Conservation (phyloP, 768 basidiomycete genomes). For the Termitomyces sp. region DNA sequence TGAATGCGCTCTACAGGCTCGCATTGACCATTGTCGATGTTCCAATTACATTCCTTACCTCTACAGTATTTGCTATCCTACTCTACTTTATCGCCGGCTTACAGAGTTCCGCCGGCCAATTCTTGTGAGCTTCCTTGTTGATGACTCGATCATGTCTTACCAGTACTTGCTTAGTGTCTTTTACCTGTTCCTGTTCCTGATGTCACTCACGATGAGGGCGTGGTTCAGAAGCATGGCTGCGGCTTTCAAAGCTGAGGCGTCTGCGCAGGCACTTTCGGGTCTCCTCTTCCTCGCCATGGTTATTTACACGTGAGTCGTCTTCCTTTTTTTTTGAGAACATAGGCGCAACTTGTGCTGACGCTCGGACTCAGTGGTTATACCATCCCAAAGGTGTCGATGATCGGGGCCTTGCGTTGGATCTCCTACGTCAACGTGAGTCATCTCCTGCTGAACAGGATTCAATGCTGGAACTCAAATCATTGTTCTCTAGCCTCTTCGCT, state of each 20-base stretch:
- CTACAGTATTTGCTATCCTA: conserved; percentile 44
- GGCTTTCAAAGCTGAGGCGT: conserved; percentile 54
- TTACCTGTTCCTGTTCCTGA: conserved; percentile 55
- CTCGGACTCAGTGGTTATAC: conserved; percentile 41
- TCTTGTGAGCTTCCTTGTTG: conserved; percentile 48
- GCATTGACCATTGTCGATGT: conserved; percentile 62
- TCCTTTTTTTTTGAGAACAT: neutral
- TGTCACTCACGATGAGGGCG: conserved; percentile 67
- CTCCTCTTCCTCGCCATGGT: conserved; percentile 50
- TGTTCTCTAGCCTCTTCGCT: conserved; percentile 55
- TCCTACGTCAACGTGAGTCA: conserved; percentile 55
- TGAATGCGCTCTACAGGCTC: conserved; percentile 33
- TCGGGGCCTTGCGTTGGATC: conserved; percentile 69
- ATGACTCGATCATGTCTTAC: neutral
- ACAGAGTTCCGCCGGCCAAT: conserved; percentile 54
- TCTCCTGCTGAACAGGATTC: too few relatives aligned
- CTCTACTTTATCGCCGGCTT: conserved; percentile 65
- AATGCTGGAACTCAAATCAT: neutral
- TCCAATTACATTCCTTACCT: conserved; percentile 51
- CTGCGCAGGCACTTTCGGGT: conserved; percentile 54
- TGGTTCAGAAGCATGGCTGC: conserved; percentile 74
- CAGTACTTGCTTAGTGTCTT: conserved; percentile 41
- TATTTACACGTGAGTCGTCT: conserved; percentile 49
- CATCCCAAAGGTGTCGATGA: conserved; percentile 62
- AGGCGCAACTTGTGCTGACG: neutral